Percentiles rank a stretch among this genome's conserved stretches.
phyloP scores from a whole-genome alignment of 768 basidiomycete genomes.

The Trametes gibbosa region DNA sequence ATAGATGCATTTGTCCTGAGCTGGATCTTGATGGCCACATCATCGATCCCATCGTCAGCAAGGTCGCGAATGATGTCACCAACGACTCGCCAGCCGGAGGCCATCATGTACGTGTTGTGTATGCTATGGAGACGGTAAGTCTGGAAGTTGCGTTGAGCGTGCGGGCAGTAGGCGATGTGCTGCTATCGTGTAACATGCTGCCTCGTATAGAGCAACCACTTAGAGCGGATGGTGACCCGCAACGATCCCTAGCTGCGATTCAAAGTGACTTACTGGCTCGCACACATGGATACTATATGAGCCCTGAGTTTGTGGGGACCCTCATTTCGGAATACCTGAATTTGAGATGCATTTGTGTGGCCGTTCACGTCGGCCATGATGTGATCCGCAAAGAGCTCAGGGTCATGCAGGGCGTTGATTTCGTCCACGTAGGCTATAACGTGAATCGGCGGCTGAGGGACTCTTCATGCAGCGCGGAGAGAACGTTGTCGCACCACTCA shows the following conservation, averaged over 20 bases:
- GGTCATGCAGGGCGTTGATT: slow-evolving; percentile 64
- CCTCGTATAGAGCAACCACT: too few relatives aligned
- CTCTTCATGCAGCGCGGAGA: background rate
- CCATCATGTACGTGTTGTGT: slow-evolving; percentile 79
- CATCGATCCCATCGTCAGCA: slow-evolving; percentile 51
- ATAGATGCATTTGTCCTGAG: slow-evolving; percentile 51
- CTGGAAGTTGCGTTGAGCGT: too few relatives aligned
- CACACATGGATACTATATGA: slow-evolving; percentile 17
- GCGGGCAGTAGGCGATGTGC: too few relatives aligned
- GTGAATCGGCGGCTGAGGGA: background rate
- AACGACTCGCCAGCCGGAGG: slow-evolving; percentile 82
- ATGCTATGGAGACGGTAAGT: slow-evolving; percentile 43
- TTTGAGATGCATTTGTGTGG: slow-evolving; percentile 35
- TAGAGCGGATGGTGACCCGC: too few relatives aligned
- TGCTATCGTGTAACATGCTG: too few relatives aligned
- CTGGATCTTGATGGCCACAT: slow-evolving; percentile 48
- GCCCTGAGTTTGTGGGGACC: slow-evolving; percentile 6
- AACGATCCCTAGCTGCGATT: too few relatives aligned
- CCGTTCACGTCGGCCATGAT: slow-evolving; percentile 57
- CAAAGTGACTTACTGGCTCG: slow-evolving; percentile 19
- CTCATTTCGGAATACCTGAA: background rate
- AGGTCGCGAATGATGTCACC: slow-evolving; percentile 54
- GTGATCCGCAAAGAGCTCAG: slow-evolving; percentile 55
- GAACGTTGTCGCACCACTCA: slow-evolving; percentile 45
- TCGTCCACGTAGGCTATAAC: slow-evolving; percentile 63